Conservation (phyloP, 2,329 filamentous ascomycete genomes). For the Dendrostoma leiphaemia region DNA sequence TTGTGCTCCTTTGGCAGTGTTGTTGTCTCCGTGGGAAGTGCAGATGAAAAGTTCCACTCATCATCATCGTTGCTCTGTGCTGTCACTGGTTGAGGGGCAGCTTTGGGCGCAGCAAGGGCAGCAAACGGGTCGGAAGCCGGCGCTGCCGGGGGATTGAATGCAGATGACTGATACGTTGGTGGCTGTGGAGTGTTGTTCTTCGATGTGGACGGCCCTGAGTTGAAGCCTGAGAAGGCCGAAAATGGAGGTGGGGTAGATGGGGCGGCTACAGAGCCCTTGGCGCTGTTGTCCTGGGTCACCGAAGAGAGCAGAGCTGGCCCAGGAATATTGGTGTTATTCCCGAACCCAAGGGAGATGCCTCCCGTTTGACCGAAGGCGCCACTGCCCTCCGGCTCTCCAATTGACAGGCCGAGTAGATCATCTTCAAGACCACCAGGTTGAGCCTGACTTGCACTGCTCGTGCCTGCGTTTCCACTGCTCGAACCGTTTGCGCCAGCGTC, state of each 20-base stretch:
- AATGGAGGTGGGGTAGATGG: constrained; percentile 46
- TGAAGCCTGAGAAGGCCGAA: constrained; percentile 55
- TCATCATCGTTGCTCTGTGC: constrained; percentile 64
- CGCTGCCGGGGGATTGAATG: constrained; percentile 43
- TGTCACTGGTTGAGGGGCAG: constrained; percentile 32
- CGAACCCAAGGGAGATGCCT: constrained; percentile 79
- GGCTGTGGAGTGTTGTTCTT: constrained; percentile 54
- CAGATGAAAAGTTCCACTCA: constrained; percentile 91
- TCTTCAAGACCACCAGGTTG: constrained; percentile 69
- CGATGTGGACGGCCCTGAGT: constrained; percentile 47
- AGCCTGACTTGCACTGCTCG: constrained; percentile 44
- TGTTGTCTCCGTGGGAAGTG: constrained; percentile 62
- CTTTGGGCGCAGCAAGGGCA: constrained; percentile 41
- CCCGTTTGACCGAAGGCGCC: constrained; percentile 69
- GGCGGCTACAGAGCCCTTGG: constrained; percentile 41
- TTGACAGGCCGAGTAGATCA: constrained; percentile 84
- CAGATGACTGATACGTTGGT: constrained; percentile 43
- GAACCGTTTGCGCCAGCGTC: constrained; percentile 55
- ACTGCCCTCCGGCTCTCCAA: constrained; percentile 55
- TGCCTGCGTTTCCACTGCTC: constrained; percentile 22
- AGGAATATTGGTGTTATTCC: constrained; percentile 64
- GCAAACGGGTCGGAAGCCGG: constrained; percentile 51
- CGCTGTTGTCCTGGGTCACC: constrained; percentile 58
- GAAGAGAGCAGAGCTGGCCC: constrained; percentile 65
- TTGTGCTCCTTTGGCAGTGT: constrained; percentile 57